Base-by-base conservation (phyloP, 2,329 filamentous ascomycete species). In the Penicillium freii region DNA sequence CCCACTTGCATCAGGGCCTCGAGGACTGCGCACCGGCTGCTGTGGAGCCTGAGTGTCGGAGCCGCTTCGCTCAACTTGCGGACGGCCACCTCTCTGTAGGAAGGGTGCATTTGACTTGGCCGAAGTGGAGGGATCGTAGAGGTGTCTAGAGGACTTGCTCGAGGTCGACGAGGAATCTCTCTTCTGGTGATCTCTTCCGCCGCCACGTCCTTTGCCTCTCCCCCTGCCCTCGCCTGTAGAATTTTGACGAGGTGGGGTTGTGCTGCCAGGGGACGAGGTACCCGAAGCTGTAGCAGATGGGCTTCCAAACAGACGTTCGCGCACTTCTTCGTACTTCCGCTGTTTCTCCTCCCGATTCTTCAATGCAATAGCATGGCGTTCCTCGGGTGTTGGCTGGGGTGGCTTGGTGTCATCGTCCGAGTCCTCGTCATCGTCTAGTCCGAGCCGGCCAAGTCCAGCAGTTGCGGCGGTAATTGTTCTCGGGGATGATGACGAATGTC, bases 261-360 rank as follows among this genome's bases (percentile, higher is more conserved):
- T 79, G 45, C 78, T 83, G 10, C 85, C 84, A 0, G 87, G 85
- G 4, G 85, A 85, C 4, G 86, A 87, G 8, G 81, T 79, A 1
- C 86, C 84, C 0, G 87, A 79, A 4, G 66, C 73, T 19, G 69
- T 71, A 8, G 69, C 71, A 6, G 69, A 68, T 5, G 71, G 68
- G 23, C 84, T 85, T 21, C 92, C 92, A 73, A 97, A 93, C 54
- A 97, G 87, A 71, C 92, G 89, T 66, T 93, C 91, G 31, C 93
- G 84, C 6, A 87, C 90, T 77, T 96, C 92, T 60, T 95, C 90
- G 72, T 97, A 97, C 59, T 89, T 89, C 56, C 87, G 87, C 78
- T 96, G 90, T 78, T 94, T 96, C 77, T 96, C 92, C 70, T 95
- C 92, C 10, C 87, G 84, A 66, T 96, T 91, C 48, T 84, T 82